Evolutionary conservation across 2,329 filamentous ascomycete genomes (phyloP), one percentile per base, ranked within the genome.

Genomic region (Calonectria henricotiae): DNA sequence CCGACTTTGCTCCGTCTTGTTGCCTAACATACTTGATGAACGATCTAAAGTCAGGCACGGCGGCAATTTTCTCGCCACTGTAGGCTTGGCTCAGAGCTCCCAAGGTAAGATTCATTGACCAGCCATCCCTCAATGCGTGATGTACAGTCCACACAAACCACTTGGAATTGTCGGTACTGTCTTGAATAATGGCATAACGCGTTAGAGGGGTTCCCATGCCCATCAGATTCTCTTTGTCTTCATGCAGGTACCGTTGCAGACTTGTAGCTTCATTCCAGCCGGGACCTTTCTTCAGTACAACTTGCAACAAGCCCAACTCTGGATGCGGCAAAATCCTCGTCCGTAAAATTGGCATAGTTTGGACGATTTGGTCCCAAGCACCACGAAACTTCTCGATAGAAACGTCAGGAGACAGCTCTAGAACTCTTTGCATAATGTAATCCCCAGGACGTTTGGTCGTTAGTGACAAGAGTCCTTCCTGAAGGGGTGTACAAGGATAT

Each of bases 401-500:
- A 2, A 74, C 41, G 11, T 66, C 58, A 0, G 39, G 17, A 13
- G 70, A 30, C 2, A 78, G 27, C 8, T 73, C 60, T 7, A 75
- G 62, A 9, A 69, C 69, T 1, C 27, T 46, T 11, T 67, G 73
- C 58, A 69, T 67, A 1, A 75, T 55, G 41, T 77, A 77, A 2
- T 73, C 69, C 3, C 71, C 72, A 1, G 71, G 51, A 1, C 25
- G 12, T 3, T 65, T 76, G 9, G 71, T 65, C 3, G 80, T 76
- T 3, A 82, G 65, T 0, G 80, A 75, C 41, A 84, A 71, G 7
- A 84, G 74, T 4, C 80, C 80, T 66, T 80, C 79, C 43, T 84
- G 82, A 2, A 83, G 66, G 1, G 79, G 71, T 1, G 81, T 80
- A 70, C 80, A 82, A 4, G 82, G 82, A 51, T 79, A 83, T 0